Evolutionary conservation across 176 grass and related monocot genomes (phyloP), one percentile per base, ranked within the genome.

Genomic region (Metroxylon sagu): DNA sequence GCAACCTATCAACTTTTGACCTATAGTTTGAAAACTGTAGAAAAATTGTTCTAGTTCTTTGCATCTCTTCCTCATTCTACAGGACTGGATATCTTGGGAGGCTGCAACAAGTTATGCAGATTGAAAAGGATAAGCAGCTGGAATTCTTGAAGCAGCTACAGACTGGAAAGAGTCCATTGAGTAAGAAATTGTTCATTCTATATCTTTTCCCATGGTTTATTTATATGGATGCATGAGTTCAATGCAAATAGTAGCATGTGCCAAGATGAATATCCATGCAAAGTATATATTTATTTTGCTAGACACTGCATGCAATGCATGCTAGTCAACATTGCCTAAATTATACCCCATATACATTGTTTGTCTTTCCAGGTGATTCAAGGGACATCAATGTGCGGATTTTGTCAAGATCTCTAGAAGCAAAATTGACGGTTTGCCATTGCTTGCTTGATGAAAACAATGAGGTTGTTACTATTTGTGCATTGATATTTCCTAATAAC

Each of bases 321-420:
- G 35, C 1, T 43, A 12, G 0, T 43, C 8, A 43, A 14, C 35
- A 43, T 43, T 43, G 35, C 35, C 35, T 43, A 43, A 43, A 43
- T 43, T 43, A 12, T 43, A 2, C 35, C 35, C 8, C 35, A 12
- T 43, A 10, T 43, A 1, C 2, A 64, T 25, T 61, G n/a, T 69
- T 71, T 29, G 26, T 56, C 16, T 53, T 86, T 74, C 26, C 62
- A 91, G 87, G 80, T 67, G 59, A 69, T 79, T 76, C 66, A 80
- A 82, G 60, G 29, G 71, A 73, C 56, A 55, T 87, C 55, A 83
- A 61, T 53, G 84, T 88, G 74, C 78, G 77, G 65, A 91, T 97
- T 75, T 66, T 91, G 62, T 85, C 92, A 75, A 88, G 81, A 60
- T 70, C 71, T 48, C 83, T 90, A 83, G 92, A 97, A 73, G 92